Conservation (phyloP, 2,329 filamentous ascomycete genomes). For the Aspergillus intermedius region DNA sequence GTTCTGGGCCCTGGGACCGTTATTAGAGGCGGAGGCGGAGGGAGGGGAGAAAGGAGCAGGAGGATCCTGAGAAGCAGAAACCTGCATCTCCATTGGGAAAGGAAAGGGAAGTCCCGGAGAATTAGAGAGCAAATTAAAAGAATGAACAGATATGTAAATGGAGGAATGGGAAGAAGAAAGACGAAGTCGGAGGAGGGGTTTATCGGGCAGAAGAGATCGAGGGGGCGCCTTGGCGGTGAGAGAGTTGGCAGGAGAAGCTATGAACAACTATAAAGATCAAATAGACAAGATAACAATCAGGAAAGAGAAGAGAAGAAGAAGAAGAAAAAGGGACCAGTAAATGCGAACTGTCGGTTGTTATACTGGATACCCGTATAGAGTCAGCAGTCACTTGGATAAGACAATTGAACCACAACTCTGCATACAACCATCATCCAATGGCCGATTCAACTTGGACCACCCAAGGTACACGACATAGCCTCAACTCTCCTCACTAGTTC, state of each 20-base stretch:
- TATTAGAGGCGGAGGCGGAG: conserved; percentile 7
- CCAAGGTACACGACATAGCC: background rate
- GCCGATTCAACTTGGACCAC: background rate
- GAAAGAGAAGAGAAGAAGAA: background rate
- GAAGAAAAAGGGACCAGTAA: background rate
- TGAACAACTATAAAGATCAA: too few species aligned
- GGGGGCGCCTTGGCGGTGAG: conserved; percentile 1
- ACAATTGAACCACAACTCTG: too few species aligned
- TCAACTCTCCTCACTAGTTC: too few species aligned
- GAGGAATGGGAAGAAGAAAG: conserved; percentile 3
- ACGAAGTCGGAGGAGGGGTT: conserved; percentile 18
- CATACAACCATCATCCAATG: background rate
- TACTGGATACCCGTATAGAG: too few species aligned
- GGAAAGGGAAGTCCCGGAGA: background rate
- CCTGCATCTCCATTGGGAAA: conserved; percentile 14
- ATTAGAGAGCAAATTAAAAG: background rate
- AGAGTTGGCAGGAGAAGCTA: background rate
- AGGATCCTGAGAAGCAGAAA: conserved; percentile 16
- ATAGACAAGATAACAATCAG: too few species aligned
- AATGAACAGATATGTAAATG: conserved; percentile 1
- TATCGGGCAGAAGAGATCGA: conserved; percentile 9
- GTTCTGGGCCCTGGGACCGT: conserved; percentile 16
- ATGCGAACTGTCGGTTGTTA: too few species aligned
- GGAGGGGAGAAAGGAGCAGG: conserved; percentile 11
- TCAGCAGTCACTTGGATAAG: too few species aligned